Evolutionary conservation across 768 basidiomycete species (phyloP).

Genomic region (Auriscalpium vulgare): DNA sequence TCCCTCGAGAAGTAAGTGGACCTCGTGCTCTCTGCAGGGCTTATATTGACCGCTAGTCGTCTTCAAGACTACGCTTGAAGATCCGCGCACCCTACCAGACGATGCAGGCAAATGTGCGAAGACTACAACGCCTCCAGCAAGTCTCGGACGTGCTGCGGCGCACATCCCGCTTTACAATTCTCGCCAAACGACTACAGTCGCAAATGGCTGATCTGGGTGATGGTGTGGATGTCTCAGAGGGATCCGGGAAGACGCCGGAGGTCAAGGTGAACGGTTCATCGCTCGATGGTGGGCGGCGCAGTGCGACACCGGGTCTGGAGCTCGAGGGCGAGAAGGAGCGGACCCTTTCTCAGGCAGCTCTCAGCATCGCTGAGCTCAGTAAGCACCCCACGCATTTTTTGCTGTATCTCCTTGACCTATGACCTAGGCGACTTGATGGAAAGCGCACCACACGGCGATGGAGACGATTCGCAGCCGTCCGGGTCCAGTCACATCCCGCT

Average conservation of each 20-base stretch:
- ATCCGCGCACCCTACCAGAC: conserved; percentile 78
- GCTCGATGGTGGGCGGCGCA: conserved; percentile 8
- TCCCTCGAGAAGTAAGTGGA: conserved; percentile 69
- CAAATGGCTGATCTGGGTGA: conserved; percentile 72
- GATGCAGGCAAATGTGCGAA: conserved; percentile 59
- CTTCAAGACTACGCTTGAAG: conserved; percentile 67
- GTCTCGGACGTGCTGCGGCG: conserved; percentile 81
- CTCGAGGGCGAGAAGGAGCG: conserved; percentile 78
- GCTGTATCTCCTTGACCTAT: background rate
- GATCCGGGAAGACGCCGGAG: conserved; percentile 6
- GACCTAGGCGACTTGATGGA: conserved; percentile 9
- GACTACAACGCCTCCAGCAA: conserved; percentile 73
- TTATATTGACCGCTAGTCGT: conserved; percentile 8
- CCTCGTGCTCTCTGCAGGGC: background rate
- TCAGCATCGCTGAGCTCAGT: conserved; percentile 90
- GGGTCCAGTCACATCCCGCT: conserved; percentile 35
- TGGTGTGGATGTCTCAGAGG: conserved; percentile 1
- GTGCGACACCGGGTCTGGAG: conserved; percentile 23
- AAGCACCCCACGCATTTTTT: conserved; percentile 21
- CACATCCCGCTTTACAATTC: conserved; percentile 74
- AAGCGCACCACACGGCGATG: background rate
- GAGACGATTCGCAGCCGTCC: background rate
- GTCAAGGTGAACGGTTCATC: conserved; percentile 8
- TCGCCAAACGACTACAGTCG: conserved; percentile 72
- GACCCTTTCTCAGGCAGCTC: conserved; percentile 86